Evolutionary conservation across 306 rosid genomes (phyloP).

Genomic region (Castanea crenata): DNA sequence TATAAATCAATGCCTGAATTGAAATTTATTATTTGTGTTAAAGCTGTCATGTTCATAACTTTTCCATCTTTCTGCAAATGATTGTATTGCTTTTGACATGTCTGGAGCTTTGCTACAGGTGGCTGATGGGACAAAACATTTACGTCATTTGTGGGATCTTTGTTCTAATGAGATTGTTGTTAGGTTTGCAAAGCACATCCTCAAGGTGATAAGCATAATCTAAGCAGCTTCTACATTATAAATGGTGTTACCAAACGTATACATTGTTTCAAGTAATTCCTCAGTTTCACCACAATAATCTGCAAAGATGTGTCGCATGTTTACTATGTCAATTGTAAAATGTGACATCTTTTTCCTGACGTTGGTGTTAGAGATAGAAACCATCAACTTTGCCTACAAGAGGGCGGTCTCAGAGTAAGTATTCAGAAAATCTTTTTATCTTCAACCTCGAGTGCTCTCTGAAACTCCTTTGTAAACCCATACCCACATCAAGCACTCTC

Average conservation of each 20-base stretch:
- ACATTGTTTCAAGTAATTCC: not conserved
- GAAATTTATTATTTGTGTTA: not conserved
- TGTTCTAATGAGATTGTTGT: constrained; percentile 89
- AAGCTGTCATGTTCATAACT: not conserved
- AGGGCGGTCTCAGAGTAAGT: too few relatives aligned
- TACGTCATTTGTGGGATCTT: constrained; percentile 94
- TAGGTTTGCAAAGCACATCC: constrained; percentile 89
- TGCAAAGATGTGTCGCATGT: not conserved
- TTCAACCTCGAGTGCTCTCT: too few relatives aligned
- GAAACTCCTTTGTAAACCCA: too few relatives aligned
- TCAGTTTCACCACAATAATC: not conserved
- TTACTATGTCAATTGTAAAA: not conserved
- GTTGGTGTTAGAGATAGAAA: not conserved
- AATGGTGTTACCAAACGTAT: not conserved
- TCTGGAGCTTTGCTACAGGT: constrained; percentile 47
- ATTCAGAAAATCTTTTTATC: too few relatives aligned
- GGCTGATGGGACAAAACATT: constrained; percentile 87
- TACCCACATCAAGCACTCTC: too few relatives aligned
- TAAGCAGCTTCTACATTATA: constrained; percentile 8
- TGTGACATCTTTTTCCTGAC: not conserved
- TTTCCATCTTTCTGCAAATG: constrained; percentile 6
- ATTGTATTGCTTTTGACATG: constrained; percentile 25
- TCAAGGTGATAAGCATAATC: constrained; percentile 60
- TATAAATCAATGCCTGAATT: too few relatives aligned
- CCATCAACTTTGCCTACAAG: not conserved